Evolutionary conservation across 768 basidiomycete species (phyloP).

Genomic region (Rhizopogon sp.): DNA sequence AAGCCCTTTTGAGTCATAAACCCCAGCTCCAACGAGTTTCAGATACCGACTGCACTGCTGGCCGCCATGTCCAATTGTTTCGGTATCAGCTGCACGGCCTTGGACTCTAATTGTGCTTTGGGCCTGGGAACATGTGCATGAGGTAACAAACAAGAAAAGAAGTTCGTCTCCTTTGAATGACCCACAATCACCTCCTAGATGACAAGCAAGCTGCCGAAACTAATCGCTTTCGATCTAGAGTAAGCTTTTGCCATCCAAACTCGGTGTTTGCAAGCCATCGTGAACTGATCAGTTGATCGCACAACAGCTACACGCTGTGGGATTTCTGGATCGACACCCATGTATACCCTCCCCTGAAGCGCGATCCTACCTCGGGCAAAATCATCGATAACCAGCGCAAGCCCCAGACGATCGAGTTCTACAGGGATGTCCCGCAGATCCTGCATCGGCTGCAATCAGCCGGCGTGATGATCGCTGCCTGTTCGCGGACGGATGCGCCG

Average conservation of each 20-base stretch:
- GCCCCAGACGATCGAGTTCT: constrained; percentile 53
- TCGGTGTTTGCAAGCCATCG: not conserved
- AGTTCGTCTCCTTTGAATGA: too few species aligned
- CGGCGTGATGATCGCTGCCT: constrained; percentile 58
- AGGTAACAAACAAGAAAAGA: not conserved
- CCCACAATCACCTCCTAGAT: not conserved
- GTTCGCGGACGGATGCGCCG: constrained; percentile 68
- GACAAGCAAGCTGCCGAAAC: constrained; percentile 41
- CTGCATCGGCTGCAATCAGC: constrained; percentile 50
- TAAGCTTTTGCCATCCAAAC: constrained; percentile 29
- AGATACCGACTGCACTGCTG: too few species aligned
- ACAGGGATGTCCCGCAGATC: constrained; percentile 71
- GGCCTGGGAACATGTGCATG: not conserved
- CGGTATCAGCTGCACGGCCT: too few species aligned
- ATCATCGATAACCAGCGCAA: constrained; percentile 20
- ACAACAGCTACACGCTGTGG: constrained; percentile 76
- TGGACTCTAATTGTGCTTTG: too few species aligned
- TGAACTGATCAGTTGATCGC: not conserved
- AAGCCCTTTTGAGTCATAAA: too few species aligned
- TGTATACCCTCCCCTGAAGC: constrained; percentile 52
- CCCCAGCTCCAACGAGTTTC: too few species aligned
- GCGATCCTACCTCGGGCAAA: constrained; percentile 26
- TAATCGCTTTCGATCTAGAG: constrained; percentile 83
- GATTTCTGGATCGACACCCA: constrained; percentile 85
- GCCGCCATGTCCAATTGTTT: too few species aligned